Base-by-base conservation (phyloP, 495 filamentous ascomycete species). In the Penicillium pulvis region DNA sequence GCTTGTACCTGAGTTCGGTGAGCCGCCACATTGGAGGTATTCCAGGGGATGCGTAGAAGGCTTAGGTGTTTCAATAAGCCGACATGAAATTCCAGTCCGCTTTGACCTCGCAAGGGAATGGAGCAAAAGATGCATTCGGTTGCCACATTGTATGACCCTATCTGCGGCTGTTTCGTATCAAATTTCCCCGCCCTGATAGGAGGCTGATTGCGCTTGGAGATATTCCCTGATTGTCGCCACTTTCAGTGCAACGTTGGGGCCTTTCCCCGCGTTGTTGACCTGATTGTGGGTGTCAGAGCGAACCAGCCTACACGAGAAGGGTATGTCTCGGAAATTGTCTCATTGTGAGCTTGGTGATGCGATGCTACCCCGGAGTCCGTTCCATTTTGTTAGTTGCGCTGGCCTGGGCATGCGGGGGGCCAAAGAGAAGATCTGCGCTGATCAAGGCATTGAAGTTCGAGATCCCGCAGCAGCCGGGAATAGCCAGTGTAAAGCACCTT, bases 191-290 rank as follows among this genome's bases (percentile, higher is more conserved):
- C 4, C 4, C 14, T 41, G 6, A 41, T 41, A 16, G 16, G 14
- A 41, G 12, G 39, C 16, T 55, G 26, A 54, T 43, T 44, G 52
- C 19, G 28, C 35, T 28, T 11, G 7, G 30, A 48, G 39, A 30
- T 3, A 12, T 48, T 30, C 17, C 42, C 24, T 31, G 39, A 17
- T 44, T 23, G 12, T 36, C 46, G 33, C 26, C 17, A 33, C 41
- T 35, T 41, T 26, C 33, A 50, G 44, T 68, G 65, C 44, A 69
- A 69, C 66, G 64, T 67, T 62, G 63, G 66, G 59, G 56, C 28
- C 24, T 46, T 59, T 57, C 61, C 62, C 65, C 65, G 64, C 64
- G 60, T 55, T 45, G 52, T 12, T 3, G 12, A 35, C 23, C 17
- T 49, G 9, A 23, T 53, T 46, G 56, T 51, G 55, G 43, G 42